phyloP scores from a whole-genome alignment of 2,329 filamentous ascomycete species.

The Ophiostoma piceae region DNA sequence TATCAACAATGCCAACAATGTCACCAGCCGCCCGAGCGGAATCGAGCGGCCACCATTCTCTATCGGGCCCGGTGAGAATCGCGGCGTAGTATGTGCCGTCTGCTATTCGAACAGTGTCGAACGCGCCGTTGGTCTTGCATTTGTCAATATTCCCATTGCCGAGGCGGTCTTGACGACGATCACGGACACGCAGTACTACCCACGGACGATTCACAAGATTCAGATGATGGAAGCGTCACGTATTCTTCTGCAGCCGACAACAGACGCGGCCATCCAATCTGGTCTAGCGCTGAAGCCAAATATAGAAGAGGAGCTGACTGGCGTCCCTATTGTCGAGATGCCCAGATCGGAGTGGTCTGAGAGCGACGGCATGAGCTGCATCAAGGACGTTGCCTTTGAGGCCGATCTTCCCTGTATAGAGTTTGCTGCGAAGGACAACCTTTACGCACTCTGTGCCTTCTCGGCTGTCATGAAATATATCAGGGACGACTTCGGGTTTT shows the following conservation, averaged over 20 bases:
- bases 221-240: slow-evolving; percentile 72
- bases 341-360: slow-evolving; percentile 74
- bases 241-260: slow-evolving; percentile 68
- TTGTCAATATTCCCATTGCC: slow-evolving; percentile 79
- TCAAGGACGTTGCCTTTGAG: slow-evolving; percentile 71
- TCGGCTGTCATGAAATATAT: slow-evolving; percentile 78
- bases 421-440: slow-evolving; percentile 73
- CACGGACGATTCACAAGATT: slow-evolving; percentile 81
- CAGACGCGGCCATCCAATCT: slow-evolving; percentile 64
- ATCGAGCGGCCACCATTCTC: slow-evolving; percentile 22
- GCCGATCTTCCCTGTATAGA: slow-evolving; percentile 78
- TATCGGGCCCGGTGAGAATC: slow-evolving; percentile 24
- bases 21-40: slow-evolving; percentile 15
- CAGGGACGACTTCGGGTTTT: slow-evolving; percentile 61
- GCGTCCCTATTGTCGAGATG: slow-evolving; percentile 54
- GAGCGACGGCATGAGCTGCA: slow-evolving; percentile 66
- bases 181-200: slow-evolving; percentile 87
- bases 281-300: slow-evolving; percentile 40
- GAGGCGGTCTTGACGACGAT: slow-evolving; percentile 86
- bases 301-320: slow-evolving; percentile 23
- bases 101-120: slow-evolving; percentile 83
- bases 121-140: slow-evolving; percentile 77
- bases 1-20: background rate
- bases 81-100: slow-evolving; percentile 63
- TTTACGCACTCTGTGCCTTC: slow-evolving; percentile 78